Evolutionary conservation across 2,329 filamentous ascomycete genomes (phyloP), one percentile per base, ranked within the genome.

Genomic region (Penicillium brasilianum): DNA sequence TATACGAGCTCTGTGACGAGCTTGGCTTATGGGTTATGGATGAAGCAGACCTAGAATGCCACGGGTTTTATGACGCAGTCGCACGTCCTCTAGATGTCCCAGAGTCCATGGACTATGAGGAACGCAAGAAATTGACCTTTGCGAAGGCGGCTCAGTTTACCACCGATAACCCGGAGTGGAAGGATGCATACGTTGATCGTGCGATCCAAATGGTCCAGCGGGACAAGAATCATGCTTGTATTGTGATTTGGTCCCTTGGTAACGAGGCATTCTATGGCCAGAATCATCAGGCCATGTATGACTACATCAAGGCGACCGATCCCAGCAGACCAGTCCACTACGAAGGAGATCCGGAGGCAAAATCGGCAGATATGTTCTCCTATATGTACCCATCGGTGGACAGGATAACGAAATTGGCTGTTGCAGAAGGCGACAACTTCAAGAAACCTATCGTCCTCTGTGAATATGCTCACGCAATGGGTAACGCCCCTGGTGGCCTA

Each of bases 201-300:
- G 86, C 87, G 59, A 76, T 80, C 36, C 86, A 89, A 58, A 76
- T 91, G 59, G 81, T 92, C 0, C 82, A 87, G 67, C 82, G 90
- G 16, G 88, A 91, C 72, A 90, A 90, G 75, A 88, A 91, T 60
- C 87, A 91, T 65, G 74, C 89, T 0, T 88, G 83, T 14, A 81
- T 92, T 51, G 86, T 92, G 53, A 84, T 90, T 39, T 92, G 90
- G 90, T 89, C 86, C 51, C 79, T 92, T 0, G 90, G 89, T 0
- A 92, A 92, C 68, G 89, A 92, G 70, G 85, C 88, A 0, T 91
- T 90, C 70, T 91, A 89, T 67, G 89, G 89, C 0, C 77, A 79
- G 9, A 91, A 92, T 69, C 87, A 89, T 68, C 81, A 80, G 51
- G 85, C 84, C 36, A 92, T 92, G 89, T 87, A 88, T 66, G 77